Base-by-base conservation (phyloP, 176 grass and related monocot genomes). In the Triticum turgidum region DNA sequence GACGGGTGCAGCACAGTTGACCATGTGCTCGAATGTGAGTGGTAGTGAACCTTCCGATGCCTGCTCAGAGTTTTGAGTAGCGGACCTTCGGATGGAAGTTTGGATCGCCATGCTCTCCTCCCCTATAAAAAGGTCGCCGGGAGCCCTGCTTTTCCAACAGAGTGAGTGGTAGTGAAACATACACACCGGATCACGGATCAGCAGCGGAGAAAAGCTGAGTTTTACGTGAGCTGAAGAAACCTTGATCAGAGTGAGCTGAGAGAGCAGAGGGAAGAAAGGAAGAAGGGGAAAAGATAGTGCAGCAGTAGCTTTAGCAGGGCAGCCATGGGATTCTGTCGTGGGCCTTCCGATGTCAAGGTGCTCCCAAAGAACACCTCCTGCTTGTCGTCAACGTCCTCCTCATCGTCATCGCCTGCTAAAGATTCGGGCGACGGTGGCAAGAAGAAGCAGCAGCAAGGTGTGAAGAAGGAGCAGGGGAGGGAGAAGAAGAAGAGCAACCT, bases 311-410 rank as follows among this genome's bases (percentile, higher is more conserved):
- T 39, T 39, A 56, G 51, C 51, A 56, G 17, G 52, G 4, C 58
- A 14, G 34, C 12, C 25, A 89, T 89, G 83, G 71, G 83, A 11
- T 81, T 77, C 6, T 89, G 47, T 1, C 82, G 79, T 65, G 61
- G 86, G 38, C 54, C 84, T n/a, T 90, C 84, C 1, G 65, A 79
- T 10, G 33, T 75, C 65, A 78, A 86, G 72, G 84, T 90, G 52
- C 68, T 86, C 42, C 88, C 88, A n/a, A 86, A 39, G 0, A 86
- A 65, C 69, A 3, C 34, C 34, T 71, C 68, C 9, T n/a, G 6
- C 18, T 71, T 5, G 8, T 34, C 32, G 6, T 37, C 34, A 62
- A 4, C 63, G 2, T 44, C 72, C 3, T 80, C 84, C 0, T 11
- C 71, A 0, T 69, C 65, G 1, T 73, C 75, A 20, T 41, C 18